Base-by-base conservation (phyloP, 257 asterid species). In the Oldenlandia corymbosa region DNA sequence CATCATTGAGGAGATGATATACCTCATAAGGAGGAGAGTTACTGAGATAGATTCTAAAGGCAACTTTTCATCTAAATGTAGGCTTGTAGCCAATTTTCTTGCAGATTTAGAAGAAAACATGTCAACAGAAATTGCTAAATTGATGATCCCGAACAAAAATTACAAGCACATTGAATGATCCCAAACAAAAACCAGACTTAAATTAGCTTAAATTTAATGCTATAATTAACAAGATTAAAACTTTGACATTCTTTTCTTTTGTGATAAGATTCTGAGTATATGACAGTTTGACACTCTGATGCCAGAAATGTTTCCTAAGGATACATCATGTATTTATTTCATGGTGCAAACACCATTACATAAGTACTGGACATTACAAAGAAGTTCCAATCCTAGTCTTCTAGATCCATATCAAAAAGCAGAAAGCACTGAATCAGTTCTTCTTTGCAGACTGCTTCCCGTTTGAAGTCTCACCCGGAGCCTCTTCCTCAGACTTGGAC, bases 371-470 rank as follows among this genome's bases (percentile, higher is more conserved):
- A n/a, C 37, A 56, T n/a, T 14, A 31, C 27, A 46, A n/a, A 18
- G 17, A 6, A 5, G 54, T 32, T 47, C 28, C n/a, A 18, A n/a
- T 62, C 57, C 67, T 46, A 28, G 45, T n/a, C n/a, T n/a, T n/a
- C n/a, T n/a, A 47, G 28, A 30, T 8, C 58, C 47, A 27, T n/a
- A 10, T 11, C 23, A 5, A 10, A 31, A 47, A 7, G n/a, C 30
- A n/a, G 34, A 51, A 30, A 48, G 26, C 20, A 24, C 11, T 30
- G 49, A 39, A 60, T 72, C 77, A 60, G 53, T 45, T 72, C 61
- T 46, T 64, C 71, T 70, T 66, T 7, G 59, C 52, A 8, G 73
- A 58, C 16, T 84, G 82, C 69, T 75, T 81, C 79, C 73, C 88
- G 11, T 77, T 79, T 20, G 90, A 78, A 64, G 75, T 62, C n/a